Evolutionary conservation across 208 protist species (phyloP), one percentile per base, ranked within the genome.

Genomic region (Trypanosoma scelopori): DNA sequence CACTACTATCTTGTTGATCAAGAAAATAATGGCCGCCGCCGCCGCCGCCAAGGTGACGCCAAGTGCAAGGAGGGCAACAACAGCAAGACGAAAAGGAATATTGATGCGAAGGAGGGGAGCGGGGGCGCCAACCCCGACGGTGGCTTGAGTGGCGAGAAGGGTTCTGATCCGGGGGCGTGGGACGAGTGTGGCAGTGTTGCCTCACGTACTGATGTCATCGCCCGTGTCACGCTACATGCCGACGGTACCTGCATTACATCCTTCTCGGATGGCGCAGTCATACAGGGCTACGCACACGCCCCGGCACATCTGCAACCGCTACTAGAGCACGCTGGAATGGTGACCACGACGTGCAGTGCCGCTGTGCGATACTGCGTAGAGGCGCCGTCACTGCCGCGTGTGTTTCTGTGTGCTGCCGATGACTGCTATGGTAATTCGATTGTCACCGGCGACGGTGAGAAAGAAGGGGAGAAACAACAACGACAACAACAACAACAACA

Each of bases 351-450:
- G 27, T 85, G 79, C 50, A 51, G 35, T 4, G 70, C 61, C 20
- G 25, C 71, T n/a, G 75, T 87, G 35, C 79, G 69, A 52, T 95
- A 78, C 61, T 85, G 79, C 50, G 60, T 95, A 16, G 89, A 95
- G 57, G 83, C 78, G 0, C 62, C 82, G 1, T 78, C 76, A 0
- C 64, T 91, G 49, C 89, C 89, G 5, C 86, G 86, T 41, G 45
- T 93, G 6, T 95, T 92, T 65, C 58, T 94, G 18, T 84, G 43
- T 55, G 71, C 23, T 42, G 51, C 64, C 3, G 32, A 37, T 3
- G 9, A 9, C 32, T 37, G 3, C 32, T 11, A 9, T 37, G 32
- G 32, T 9, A 9, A 37, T 37, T 3, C 23, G 23, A 43, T 22
- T 22, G 22, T 15, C 5, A 20, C 39, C 22, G 42, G 30, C 35